Evolutionary conservation across 176 grass and related monocot species (phyloP), one percentile per base, ranked within the genome.

Genomic region (Oryza brachyantha): DNA sequence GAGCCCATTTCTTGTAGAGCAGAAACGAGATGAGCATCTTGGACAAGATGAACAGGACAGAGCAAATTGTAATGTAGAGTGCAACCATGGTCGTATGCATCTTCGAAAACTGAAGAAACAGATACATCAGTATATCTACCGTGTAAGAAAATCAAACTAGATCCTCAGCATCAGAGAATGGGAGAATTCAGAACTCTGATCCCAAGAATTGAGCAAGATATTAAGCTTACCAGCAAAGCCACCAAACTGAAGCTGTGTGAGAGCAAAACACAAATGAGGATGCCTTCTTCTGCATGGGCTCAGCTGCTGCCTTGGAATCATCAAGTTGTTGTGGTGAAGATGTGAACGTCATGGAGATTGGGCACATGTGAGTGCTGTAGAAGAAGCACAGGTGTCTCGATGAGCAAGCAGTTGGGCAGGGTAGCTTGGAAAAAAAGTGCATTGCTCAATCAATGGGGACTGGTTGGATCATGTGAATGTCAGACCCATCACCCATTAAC

Each of bases 11-110:
- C 79, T 88, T 93, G 73, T 97, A 97, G 13, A 93, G 88, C 10
- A 97, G 80, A 48, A 81, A 97, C 0, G 86, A 90, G 66, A 97
- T 66, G 21, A 93, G 67, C 74, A 97, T 93, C 77, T 97, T 97
- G 66, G 90, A 97, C 35, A 88, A 5, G 29, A 97, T 84, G 80
- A 93, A 97, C 32, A 87, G n/a, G 3, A 81, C 59, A 17, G 88
- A 88, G 55, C 85, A 89, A 42, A 97, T 43, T n/a, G 91, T 87
- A 64, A 93, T 83, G 83, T 91, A 93, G 3, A 97, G 84, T 5
- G 77, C 93, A 10, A 97, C 46, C 12, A 73, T n/a, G 58, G 24
- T 55, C 19, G 32, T 17, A 34, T 17, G 54, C 91, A 93, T 93
- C 77, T 58, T 61, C 21, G 14, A 19, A 40, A 29, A 62, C 24